Conservation (phyloP, 2,329 filamentous ascomycete species). For the Arthroderma sp. region DNA sequence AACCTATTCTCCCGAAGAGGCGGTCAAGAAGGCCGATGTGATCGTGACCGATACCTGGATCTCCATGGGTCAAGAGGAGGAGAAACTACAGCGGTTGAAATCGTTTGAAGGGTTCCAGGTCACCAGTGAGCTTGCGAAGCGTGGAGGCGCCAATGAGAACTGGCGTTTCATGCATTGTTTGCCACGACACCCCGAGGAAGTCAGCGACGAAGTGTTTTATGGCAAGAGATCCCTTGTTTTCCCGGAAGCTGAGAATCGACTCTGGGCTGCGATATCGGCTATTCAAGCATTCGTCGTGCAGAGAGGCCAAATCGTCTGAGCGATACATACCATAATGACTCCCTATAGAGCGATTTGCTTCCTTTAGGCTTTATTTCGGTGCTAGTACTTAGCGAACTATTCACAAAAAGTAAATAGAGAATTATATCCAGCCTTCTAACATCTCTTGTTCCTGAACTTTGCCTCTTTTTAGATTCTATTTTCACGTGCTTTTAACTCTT, state of each 20-base stretch:
- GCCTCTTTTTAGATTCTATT: background rate
- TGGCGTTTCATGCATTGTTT: slow-evolving; percentile 99
- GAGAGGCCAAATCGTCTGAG: slow-evolving; percentile 57
- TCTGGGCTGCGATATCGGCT: slow-evolving; percentile 81
- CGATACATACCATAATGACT: background rate
- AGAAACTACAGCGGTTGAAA: slow-evolving; percentile 61
- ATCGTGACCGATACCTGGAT: slow-evolving; percentile 97
- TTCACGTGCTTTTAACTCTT: slow-evolving; percentile 1
- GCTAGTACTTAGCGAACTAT: background rate
- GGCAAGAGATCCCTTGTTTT: slow-evolving; percentile 76
- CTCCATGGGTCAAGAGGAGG: slow-evolving; percentile 92
- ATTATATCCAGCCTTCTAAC: background rate
- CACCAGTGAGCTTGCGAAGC: slow-evolving; percentile 68
- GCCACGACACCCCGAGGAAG: slow-evolving; percentile 83
- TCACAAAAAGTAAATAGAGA: background rate
- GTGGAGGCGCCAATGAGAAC: slow-evolving; percentile 70
- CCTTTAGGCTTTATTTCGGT: background rate
- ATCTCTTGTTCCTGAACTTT: background rate
- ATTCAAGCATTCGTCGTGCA: slow-evolving; percentile 90
- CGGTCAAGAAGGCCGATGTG: slow-evolving; percentile 71
- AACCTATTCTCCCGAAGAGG: slow-evolving; percentile 72
- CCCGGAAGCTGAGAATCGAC: slow-evolving; percentile 81
- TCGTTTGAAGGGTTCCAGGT: slow-evolving; percentile 88
- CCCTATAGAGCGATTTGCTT: background rate
- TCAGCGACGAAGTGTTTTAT: slow-evolving; percentile 91